A percentile compares a stretch with the other conserved stretches of the same genome.
Conservation (phyloP, 2,329 filamentous ascomycete genomes). For the Cyphellophora attinorum region DNA sequence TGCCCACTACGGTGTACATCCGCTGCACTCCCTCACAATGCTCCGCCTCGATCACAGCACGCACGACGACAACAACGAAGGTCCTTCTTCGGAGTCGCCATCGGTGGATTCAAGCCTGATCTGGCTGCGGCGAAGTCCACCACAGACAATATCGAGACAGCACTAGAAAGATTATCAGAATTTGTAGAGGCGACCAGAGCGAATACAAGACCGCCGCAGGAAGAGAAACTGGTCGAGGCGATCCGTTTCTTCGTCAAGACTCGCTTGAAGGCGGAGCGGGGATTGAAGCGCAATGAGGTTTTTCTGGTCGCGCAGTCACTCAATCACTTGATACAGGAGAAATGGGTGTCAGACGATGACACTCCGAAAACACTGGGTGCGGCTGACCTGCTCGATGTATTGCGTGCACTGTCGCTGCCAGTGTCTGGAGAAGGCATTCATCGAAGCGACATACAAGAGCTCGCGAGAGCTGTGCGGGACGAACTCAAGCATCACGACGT, state of each 20-base stretch:
- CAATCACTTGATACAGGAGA: no score
- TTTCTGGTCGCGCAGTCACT: slow-evolving; percentile 51
- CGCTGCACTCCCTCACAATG: background rate
- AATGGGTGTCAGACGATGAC: no score
- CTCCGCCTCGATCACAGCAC: background rate
- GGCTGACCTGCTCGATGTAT: no score
- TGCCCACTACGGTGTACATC: slow-evolving; percentile 5
- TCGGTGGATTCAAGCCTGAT: slow-evolving; percentile 4
- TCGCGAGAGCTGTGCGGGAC: no score
- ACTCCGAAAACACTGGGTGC: no score
- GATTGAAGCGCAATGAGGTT: slow-evolving; percentile 58
- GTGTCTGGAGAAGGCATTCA: no score
- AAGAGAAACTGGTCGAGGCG: slow-evolving; percentile 54
- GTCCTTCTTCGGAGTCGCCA: slow-evolving; percentile 12
- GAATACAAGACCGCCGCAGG: slow-evolving; percentile 54
- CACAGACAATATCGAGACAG: slow-evolving; percentile 14
- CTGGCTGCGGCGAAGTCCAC: slow-evolving; percentile 13
- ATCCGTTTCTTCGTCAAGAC: slow-evolving; percentile 54
- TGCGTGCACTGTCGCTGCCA: no score
- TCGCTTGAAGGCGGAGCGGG: slow-evolving; percentile 39
- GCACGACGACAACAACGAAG: slow-evolving; percentile 8
- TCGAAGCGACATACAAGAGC: no score
- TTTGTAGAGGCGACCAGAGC: slow-evolving; percentile 55
- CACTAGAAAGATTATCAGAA: slow-evolving; percentile 44
- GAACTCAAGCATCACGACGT: no score